These are phyloP conservation scores for Pecoramyces ruminantium DNA, from an alignment of 192 early-diverging fungal genomes.

Conservation along the genomic window DNA sequence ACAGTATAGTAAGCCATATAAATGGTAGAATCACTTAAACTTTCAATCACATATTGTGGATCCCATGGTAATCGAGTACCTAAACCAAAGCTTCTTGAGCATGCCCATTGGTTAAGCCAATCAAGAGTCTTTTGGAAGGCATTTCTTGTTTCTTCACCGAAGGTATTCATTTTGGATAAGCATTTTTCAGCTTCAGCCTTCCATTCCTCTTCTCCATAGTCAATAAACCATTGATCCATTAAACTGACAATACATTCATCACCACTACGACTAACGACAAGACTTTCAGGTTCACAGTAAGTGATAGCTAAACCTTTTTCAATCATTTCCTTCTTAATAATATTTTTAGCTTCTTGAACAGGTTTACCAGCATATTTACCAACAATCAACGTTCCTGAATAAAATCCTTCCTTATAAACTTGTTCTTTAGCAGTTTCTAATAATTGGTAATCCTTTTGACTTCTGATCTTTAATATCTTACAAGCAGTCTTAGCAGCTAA, in stretches of 20 bases:
- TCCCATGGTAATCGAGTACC: slow-evolving; percentile 91
- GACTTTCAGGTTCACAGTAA: slow-evolving; percentile 87
- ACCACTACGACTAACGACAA: slow-evolving; percentile 79
- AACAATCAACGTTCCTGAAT: slow-evolving; percentile 72
- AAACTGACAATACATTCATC: slow-evolving; percentile 94
- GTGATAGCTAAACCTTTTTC: slow-evolving; percentile 54
- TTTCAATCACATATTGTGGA: slow-evolving; percentile 77
- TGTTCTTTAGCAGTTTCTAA: slow-evolving; percentile 83
- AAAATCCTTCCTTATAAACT: slow-evolving; percentile 96
- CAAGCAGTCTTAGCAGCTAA: slow-evolving; percentile 68
- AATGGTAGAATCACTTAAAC: slow-evolving; percentile 91
- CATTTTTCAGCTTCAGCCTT: slow-evolving; percentile 51
- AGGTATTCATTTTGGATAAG: slow-evolving; percentile 64
- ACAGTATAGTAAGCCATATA: slow-evolving; percentile 99
- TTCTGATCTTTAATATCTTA: slow-evolving; percentile 83
- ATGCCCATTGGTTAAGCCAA: slow-evolving; percentile 95
- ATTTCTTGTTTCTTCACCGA: slow-evolving; percentile 60
- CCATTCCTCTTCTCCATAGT: slow-evolving; percentile 88
- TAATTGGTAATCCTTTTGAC: slow-evolving; percentile 86
- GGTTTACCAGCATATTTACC: slow-evolving; percentile 59
- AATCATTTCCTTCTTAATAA: slow-evolving; percentile 62
- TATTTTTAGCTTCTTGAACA: slow-evolving; percentile 84
- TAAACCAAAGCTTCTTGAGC: slow-evolving; percentile 80
- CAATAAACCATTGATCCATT: slow-evolving; percentile 96
- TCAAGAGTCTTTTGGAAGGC: slow-evolving; percentile 70